Evolutionary conservation across 2,329 filamentous ascomycete species (phyloP).

Genomic region (Moelleriella libera): DNA sequence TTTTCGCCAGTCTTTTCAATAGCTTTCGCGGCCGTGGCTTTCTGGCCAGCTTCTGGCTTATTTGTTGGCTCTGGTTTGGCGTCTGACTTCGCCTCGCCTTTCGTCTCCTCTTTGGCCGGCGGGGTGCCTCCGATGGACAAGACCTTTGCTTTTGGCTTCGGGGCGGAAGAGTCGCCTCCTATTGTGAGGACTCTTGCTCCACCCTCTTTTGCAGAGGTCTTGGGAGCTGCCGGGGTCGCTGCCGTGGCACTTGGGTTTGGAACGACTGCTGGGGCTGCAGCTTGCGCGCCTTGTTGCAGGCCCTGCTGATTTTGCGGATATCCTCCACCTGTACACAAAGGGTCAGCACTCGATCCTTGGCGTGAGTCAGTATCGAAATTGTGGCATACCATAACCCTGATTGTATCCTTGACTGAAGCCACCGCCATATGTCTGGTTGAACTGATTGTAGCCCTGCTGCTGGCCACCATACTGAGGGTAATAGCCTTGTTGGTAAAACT

Average conservation of each 20-base stretch:
- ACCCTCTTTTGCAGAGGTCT: constrained; percentile 35
- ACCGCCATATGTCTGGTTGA: constrained; percentile 39
- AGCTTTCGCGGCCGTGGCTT: constrained; percentile 76
- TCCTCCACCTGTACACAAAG: constrained; percentile 24
- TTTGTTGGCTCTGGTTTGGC: constrained; percentile 31
- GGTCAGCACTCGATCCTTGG: no score
- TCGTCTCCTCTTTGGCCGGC: constrained; percentile 20
- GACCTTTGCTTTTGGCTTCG: constrained; percentile 37
- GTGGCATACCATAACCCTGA: constrained; percentile 25
- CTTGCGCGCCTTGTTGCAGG: constrained; percentile 26
- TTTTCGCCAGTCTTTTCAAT: constrained; percentile 79
- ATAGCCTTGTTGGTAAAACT: constrained; percentile 38
- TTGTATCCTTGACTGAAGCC: constrained; percentile 36
- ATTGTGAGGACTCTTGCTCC: constrained; percentile 57
- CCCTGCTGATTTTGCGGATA: constrained; percentile 38
- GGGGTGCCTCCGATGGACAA: constrained; percentile 25
- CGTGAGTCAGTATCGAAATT: background rate
- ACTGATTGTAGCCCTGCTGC: constrained; percentile 32
- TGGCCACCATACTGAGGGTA: constrained; percentile 41
- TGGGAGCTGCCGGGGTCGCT: constrained; percentile 19
- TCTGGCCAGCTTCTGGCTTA: constrained; percentile 58
- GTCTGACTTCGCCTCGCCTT: constrained; percentile 32
- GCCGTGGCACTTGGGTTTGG: constrained; percentile 13
- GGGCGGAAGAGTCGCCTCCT: constrained; percentile 40
- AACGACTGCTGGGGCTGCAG: constrained; percentile 1